Percentiles rank a stretch among this genome's conserved stretches.
Evolutionary conservation across 2,329 filamentous ascomycete genomes (phyloP).

Genomic region (Didymella arachidicola): DNA sequence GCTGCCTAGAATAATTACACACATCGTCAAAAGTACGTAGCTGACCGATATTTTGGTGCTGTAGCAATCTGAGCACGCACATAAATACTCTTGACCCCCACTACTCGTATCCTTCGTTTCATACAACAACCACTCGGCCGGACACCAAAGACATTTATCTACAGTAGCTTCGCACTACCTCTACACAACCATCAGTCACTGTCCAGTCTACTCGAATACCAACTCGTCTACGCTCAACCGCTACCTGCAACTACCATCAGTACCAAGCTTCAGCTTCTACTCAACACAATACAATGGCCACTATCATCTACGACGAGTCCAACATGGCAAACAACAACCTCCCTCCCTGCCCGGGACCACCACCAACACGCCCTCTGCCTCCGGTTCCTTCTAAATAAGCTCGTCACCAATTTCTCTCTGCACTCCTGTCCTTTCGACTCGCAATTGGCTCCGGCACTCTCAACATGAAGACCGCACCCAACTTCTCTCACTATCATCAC

Average conservation of each 20-base stretch:
- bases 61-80: constrained; percentile 48
- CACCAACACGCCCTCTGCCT: constrained; percentile 57
- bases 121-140: constrained; percentile 35
- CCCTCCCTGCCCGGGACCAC: constrained; percentile 58
- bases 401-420: constrained; percentile 1
- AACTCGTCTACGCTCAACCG: constrained; percentile 19
- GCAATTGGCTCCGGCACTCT: constrained; percentile 39
- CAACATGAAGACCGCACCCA: constrained; percentile 30
- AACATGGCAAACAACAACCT: constrained; percentile 53
- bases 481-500: constrained; percentile 15
- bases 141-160: constrained; percentile 35
- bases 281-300: constrained; percentile 41
- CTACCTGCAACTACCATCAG: constrained; percentile 12
- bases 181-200: constrained; percentile 22
- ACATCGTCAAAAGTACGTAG: constrained; percentile 51
- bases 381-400: constrained; percentile 55
- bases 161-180: constrained; percentile 22
- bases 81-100: constrained; percentile 51
- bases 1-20: constrained; percentile 51
- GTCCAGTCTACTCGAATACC: constrained; percentile 19
- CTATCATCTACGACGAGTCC: constrained; percentile 49
- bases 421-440: constrained; percentile 30
- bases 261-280: constrained; percentile 21
- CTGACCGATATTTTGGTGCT: constrained; percentile 51
- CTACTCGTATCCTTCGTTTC: constrained; percentile 42